Evolutionary conservation across 208 protist genomes (phyloP), one percentile per base, ranked within the genome.

Genomic region (Acanthamoeba rhysodes): DNA sequence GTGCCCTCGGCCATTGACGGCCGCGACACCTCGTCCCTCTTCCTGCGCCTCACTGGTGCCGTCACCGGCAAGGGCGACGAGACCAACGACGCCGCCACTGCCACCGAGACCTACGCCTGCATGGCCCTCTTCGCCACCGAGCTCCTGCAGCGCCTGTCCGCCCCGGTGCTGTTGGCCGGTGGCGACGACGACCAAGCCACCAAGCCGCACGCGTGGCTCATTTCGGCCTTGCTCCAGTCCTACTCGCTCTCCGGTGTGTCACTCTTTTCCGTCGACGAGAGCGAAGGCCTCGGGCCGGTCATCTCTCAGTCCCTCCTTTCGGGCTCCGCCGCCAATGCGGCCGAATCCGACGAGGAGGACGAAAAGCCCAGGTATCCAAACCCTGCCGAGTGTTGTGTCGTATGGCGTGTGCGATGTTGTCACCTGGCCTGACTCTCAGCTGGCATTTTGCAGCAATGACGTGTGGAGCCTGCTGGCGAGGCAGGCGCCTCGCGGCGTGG

Each of bases 71-170:
- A 82, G 66, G 29, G 14, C 37, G 24, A 82, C 16, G 37, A 82
- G 37, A 66, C 59, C 59, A 66, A 66, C 59, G 59, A 66, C 59
- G 59, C 18, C 24, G 66, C 66, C 66, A 12, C n/a, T 9, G 74
- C 74, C 14, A 53, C 45, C 29, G 41, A 57, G 80, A 9, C 80
- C 53, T 88, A 66, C 48, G 80, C 80, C 5, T 27, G 50, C 53
- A 88, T 88, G 53, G 80, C 80, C 12, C 80, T 88, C 80, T 88
- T 88, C n/a, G 80, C 50, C 27, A 88, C 80, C 9, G 80, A 88
- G 53, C 80, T 88, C 18, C 50, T 88, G 10, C 22, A 57, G 29
- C 80, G 45, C 4, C 50, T 88, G 9, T 45, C 53, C 14, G 50
- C 53, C 29, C 48, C 24, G 18, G 24, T 37, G 24, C 27, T 87